Evolutionary conservation across 768 basidiomycete genomes (phyloP).

Genomic region (Tylopilus subfusipes): DNA sequence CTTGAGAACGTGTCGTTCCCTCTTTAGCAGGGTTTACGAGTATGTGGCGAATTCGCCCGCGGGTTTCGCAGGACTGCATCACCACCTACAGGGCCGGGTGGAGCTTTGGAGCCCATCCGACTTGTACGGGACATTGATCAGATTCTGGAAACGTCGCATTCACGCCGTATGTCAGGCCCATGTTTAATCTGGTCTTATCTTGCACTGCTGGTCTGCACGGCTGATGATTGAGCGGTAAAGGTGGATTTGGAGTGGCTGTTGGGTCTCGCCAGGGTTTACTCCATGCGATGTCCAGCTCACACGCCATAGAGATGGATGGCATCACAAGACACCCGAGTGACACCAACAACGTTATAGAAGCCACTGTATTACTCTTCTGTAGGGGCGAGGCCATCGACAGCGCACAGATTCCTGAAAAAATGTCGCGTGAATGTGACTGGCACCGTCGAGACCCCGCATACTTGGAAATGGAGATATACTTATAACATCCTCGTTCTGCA

Average conservation of each 20-base stretch:
- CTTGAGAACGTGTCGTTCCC: conserved; percentile 17
- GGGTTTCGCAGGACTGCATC: conserved; percentile 24
- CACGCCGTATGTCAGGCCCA: not conserved
- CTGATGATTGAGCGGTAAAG: not conserved
- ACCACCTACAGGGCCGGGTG: conserved; percentile 12
- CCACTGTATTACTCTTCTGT: conserved; percentile 21
- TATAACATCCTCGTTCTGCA: conserved; percentile 21
- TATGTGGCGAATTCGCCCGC: conserved; percentile 13
- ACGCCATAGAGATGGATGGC: conserved; percentile 13
- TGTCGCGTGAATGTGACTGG: conserved; percentile 24
- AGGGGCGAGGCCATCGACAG: conserved; percentile 17
- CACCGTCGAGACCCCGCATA: conserved; percentile 30
- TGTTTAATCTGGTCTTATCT: conserved; percentile 18
- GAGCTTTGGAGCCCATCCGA: not conserved
- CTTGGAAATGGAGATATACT: conserved; percentile 12
- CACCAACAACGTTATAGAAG: conserved; percentile 27
- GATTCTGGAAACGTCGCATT: not conserved
- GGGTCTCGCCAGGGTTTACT: not conserved
- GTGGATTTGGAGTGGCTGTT: no score
- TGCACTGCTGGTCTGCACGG: not conserved
- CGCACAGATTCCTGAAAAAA: conserved; percentile 19
- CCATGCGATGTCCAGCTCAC: no score
- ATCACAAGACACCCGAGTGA: conserved; percentile 27
- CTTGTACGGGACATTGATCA: not conserved
- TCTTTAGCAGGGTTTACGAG: conserved; percentile 15